Conservation (phyloP, 306 rosid species). For the Cotoneaster glaucophyllus region DNA sequence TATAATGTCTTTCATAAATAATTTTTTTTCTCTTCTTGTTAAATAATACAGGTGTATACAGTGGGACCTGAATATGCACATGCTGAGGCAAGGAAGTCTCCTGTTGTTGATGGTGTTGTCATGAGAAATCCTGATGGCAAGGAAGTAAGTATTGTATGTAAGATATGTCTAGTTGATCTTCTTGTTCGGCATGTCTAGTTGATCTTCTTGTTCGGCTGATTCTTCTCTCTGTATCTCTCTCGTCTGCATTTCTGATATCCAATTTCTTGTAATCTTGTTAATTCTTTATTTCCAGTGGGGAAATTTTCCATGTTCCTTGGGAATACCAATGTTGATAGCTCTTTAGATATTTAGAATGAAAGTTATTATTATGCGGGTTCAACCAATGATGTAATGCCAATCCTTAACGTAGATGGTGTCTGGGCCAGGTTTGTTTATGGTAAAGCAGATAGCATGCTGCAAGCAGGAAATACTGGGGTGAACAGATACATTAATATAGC, state of each 20-base stretch:
- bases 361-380: not conserved
- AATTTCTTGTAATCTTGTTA: not conserved
- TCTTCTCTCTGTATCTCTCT: slow-evolving; percentile 5
- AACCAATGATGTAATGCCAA: not conserved
- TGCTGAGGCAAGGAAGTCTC: slow-evolving; percentile 99
- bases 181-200: not conserved
- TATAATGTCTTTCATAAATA: not conserved
- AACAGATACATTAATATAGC: not conserved
- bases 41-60: slow-evolving; percentile 73
- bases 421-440: not conserved
- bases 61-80: slow-evolving; percentile 99
- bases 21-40: slow-evolving; percentile 20
- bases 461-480: not conserved
- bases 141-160: slow-evolving; percentile 57
- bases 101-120: slow-evolving; percentile 99
- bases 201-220: slow-evolving; percentile 4
- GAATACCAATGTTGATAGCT: not conserved
- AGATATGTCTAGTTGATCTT: slow-evolving; percentile 5
- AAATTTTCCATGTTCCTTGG: not conserved
- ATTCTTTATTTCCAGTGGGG: not conserved
- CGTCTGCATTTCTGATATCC: not conserved
- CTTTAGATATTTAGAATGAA: not conserved
- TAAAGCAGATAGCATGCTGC: not conserved
- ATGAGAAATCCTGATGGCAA: slow-evolving; percentile 99
- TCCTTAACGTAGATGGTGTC: not conserved